A percentile compares a stretch with the other conserved stretches of the same genome.
phyloP scores from a whole-genome alignment of 768 basidiomycete genomes.

The Lactarius tabidus region DNA sequence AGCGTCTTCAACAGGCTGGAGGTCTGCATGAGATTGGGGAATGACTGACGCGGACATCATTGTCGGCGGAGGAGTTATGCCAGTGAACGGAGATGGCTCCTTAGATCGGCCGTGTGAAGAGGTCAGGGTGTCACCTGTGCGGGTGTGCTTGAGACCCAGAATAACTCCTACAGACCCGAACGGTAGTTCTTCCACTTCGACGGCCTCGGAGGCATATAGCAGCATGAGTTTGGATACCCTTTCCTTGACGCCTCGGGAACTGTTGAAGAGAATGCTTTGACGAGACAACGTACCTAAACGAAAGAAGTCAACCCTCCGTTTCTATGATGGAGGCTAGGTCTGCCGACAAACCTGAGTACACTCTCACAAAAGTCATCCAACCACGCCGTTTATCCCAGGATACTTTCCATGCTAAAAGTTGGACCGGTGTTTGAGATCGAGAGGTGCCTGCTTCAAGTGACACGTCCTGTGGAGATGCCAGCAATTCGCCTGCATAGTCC shows the following conservation, averaged over 20 bases:
- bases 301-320: conserved; percentile 13
- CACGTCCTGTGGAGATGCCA: conserved; percentile 75
- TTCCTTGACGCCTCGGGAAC: conserved; percentile 65
- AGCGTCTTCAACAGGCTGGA: conserved; percentile 73
- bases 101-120: conserved; percentile 40
- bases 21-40: conserved; percentile 74
- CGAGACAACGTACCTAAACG: conserved; percentile 61
- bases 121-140: conserved; percentile 83
- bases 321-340: not conserved
- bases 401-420: conserved; percentile 83
- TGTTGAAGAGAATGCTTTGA: conserved; percentile 59
- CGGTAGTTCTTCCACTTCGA: conserved; percentile 76
- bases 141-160: conserved; percentile 75
- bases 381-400: conserved; percentile 77
- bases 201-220: conserved; percentile 68
- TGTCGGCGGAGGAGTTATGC: conserved; percentile 73
- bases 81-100: conserved; percentile 45
- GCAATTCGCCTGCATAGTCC: conserved; percentile 76
- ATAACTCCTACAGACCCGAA: conserved; percentile 84
- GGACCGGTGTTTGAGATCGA: conserved; percentile 49
- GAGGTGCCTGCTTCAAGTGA: conserved; percentile 41
- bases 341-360: conserved; percentile 68
- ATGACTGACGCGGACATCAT: conserved; percentile 83
- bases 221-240: conserved; percentile 70
- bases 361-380: conserved; percentile 91